Base-by-base conservation (phyloP, 768 basidiomycete species). In the Suillus discolor region DNA sequence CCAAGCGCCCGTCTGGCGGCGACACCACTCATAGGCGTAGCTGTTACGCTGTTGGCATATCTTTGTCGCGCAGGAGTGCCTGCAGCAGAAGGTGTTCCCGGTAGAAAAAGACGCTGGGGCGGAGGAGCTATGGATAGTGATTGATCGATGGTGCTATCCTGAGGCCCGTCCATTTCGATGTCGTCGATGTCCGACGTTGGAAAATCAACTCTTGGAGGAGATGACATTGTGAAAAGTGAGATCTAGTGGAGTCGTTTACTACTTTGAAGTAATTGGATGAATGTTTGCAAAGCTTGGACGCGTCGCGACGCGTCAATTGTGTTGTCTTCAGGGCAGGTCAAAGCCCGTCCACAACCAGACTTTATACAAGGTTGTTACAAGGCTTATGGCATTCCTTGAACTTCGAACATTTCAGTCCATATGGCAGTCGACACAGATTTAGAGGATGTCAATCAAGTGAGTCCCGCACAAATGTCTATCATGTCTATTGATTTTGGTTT, bases 121-220 rank as follows among this genome's bases (percentile, higher is more conserved):
- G 79, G 75, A 13, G 80, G 83, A 2, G 80, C 82, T 51, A 80
- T 74, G 3, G 80, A 77, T 67, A 82, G 78, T 4, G 80, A 79
- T 38, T 65, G 47, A 18, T 75, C 78, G 34, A 64, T 70, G 23
- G 72, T 72, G 47, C 70, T 75, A 39, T 66, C 61, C 53, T 68
- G 51, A 6, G 69, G 77, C 39, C 75, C 80, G 36, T 77, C 80
- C 86, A 87, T 87, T n/a, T 85, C 79, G 38, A 84, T 78, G 73
- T 87, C 85, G 62, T 89, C 78, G 67, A 78, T 70, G 57, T 80
- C 89, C 6, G 87, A 89, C 1, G 87, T 81, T 4, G 88, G 88
- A 71, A 89, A 89, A 69, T 89, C 87, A 45, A 89, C 75, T 41
- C 83, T 79, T 23, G 87, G 87, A 31, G 87, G 88, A 49, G 87